Conservation (phyloP, 176 grass and related monocot species). For the Guadua angustifolia region DNA sequence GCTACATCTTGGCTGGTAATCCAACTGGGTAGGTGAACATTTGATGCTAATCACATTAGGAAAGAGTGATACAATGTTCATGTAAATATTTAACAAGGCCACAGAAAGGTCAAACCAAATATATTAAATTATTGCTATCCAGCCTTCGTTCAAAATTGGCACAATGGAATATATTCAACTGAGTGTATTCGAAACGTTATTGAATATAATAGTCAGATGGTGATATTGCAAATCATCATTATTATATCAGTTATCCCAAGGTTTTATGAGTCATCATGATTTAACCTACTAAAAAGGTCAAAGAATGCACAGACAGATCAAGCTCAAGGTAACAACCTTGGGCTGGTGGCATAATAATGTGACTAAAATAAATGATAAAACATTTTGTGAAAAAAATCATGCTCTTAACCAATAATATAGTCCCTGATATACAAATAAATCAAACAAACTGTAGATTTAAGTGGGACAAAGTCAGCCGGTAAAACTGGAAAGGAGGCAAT, state of each 20-base stretch:
- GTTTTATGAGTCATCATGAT: no score
- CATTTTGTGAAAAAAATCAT: background rate
- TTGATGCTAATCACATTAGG: background rate
- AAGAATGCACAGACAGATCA: slow-evolving; percentile 7
- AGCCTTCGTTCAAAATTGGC: background rate
- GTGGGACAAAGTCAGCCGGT: background rate
- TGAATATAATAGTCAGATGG: background rate
- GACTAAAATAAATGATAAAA: slow-evolving; percentile 2
- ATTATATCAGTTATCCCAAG: background rate
- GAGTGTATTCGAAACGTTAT: background rate
- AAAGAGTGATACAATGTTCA: background rate
- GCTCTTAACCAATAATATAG: slow-evolving; percentile 17
- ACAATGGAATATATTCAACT: background rate
- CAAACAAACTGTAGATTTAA: slow-evolving; percentile 16
- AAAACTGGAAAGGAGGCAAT: background rate
- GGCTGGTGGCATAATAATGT: slow-evolving; percentile 11
- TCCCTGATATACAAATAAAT: background rate
- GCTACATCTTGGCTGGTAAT: slow-evolving; percentile 1
- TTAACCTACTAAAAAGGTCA: background rate
- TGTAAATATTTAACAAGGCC: background rate
- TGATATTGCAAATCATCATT: slow-evolving; percentile 2
- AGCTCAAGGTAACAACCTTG: background rate
- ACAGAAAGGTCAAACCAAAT: slow-evolving; percentile 27
- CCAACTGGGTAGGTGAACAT: slow-evolving; percentile 9
- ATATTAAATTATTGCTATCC: background rate